Base-by-base conservation (phyloP, 1,284 basidiomycete genomes). In the Malassezia globosa region DNA sequence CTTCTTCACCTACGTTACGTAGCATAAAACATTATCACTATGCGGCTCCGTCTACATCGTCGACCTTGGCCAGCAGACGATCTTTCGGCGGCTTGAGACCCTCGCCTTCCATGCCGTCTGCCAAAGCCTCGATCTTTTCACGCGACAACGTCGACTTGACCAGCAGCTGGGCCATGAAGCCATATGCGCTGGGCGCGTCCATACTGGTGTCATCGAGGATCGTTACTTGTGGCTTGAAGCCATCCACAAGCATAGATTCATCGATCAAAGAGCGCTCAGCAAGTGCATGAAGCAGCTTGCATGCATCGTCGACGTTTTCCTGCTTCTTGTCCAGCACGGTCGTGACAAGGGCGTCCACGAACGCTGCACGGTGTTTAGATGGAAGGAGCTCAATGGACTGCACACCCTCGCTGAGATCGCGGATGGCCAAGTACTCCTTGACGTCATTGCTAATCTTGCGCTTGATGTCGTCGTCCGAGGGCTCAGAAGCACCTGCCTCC, bases 171-270 rank as follows among this genome's bases (percentile, higher is more conserved):
- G 81, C 85, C 69, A 88, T 81, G 44, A 82, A 79, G 53, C 79
- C 74, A 74, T 84, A 82, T 0, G 87, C 88, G 66, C 83, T 83
- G 4, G 89, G 89, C 52, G 84, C 85, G 71, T 95, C 88, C 63
- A 89, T 83, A 16, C 81, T 80, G 48, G 87, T 80, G 67, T 94
- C 88, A 64, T 88, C 86, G 59, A 94, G 76, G 54, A 82, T 74
- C 69, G 85, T 82, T 47, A 83, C 80, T 46, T 81, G 77, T 1
- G 77, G 76, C 49, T 73, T 72, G 72, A 89, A 64, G 84, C 76
- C 54, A 80, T 77, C 55, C 5, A 81, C 79, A 11, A 90, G 82
- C 35, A 88, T 38, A n/a, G 54, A 55, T 48, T 72, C 64, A 40
- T 57, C 53, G 14, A 69, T 43, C 25, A 70, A 53, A 2, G 44